phyloP scores from a whole-genome alignment of 352 stramenopile genomes.

The Pythium coloratum region DNA sequence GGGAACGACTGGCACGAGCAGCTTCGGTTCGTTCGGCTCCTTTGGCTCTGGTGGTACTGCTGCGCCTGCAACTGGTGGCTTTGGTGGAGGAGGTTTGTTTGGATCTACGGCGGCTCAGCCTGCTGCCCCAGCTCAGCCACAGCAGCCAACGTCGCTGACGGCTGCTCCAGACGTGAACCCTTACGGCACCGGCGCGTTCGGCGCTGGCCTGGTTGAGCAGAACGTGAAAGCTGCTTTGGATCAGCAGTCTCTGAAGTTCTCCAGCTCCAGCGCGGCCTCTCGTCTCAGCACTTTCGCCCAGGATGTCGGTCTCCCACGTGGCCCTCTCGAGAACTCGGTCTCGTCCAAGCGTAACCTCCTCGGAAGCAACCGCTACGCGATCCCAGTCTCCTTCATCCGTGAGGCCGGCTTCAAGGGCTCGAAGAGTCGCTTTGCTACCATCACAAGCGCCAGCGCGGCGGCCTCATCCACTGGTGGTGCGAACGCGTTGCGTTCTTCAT shows the following conservation, averaged over 20 bases:
- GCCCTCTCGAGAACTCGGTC: conserved; percentile 52
- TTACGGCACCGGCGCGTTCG: conserved; percentile 55
- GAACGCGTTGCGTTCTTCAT: conserved; percentile 22
- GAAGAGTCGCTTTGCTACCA: conserved; percentile 60
- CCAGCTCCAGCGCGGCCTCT: conserved; percentile 43
- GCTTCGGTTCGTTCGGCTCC: conserved; percentile 26
- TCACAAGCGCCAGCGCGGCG: conserved; percentile 33
- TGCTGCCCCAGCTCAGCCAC: conserved; percentile 13
- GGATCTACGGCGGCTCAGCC: conserved; percentile 15
- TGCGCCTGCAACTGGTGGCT: conserved; percentile 11
- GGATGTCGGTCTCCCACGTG: conserved; percentile 69
- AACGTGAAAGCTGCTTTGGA: conserved; percentile 34
- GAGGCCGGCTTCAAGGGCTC: conserved; percentile 68
- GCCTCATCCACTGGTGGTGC: conserved; percentile 15
- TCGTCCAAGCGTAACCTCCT: conserved; percentile 56
- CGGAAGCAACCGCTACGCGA: conserved; percentile 35
- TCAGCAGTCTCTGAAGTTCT: conserved; percentile 21
- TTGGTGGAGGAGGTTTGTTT: conserved; percentile 14
- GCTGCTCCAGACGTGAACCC: conserved; percentile 52
- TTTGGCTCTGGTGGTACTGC: conserved; percentile 16
- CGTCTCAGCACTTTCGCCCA: conserved; percentile 60
- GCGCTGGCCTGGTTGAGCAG: conserved; percentile 49
- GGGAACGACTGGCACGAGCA: conserved; percentile 4
- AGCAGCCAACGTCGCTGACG: conserved; percentile 34
- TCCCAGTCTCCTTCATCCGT: conserved; percentile 75